Percentiles rank a stretch among this genome's conserved stretches.
phyloP scores from a whole-genome alignment of 2,329 filamentous ascomycete genomes.

The Knufia petricola region DNA sequence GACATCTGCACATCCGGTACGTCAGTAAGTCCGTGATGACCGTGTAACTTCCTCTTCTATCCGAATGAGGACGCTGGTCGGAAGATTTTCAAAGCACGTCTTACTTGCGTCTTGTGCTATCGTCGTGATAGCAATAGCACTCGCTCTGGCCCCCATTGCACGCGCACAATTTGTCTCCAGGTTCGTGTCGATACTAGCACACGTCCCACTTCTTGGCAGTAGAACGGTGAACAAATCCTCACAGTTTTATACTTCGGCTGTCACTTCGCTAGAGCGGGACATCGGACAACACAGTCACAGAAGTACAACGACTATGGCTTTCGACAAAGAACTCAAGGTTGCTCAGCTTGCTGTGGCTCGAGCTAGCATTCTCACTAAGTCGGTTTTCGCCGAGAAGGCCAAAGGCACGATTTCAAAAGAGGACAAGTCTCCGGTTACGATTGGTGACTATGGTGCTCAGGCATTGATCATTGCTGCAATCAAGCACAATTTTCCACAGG shows the following conservation, averaged over 20 bases:
- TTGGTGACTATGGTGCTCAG: conserved; percentile 96
- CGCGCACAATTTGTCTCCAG: neutral
- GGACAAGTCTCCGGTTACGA: conserved; percentile 93
- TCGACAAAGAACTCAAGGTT: conserved; percentile 68
- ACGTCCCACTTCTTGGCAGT: neutral
- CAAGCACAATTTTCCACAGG: conserved; percentile 76
- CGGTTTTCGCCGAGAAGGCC: conserved; percentile 75
- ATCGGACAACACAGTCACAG: too few species aligned
- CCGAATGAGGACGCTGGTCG: neutral
- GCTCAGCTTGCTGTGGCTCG: conserved; percentile 85
- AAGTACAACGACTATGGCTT: conserved; percentile 35
- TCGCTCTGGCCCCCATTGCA: conserved; percentile 2
- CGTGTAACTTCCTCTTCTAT: neutral
- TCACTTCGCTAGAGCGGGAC: neutral
- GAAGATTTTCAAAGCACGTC: neutral
- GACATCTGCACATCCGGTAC: too few species aligned
- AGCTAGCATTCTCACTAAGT: conserved; percentile 64
- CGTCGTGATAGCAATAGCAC: neutral
- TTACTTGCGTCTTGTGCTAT: neutral
- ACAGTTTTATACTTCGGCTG: neutral
- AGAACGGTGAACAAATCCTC: neutral
- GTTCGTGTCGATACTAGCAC: conserved; percentile 1
- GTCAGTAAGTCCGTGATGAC: too few species aligned
- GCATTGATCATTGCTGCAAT: conserved; percentile 90
- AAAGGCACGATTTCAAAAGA: conserved; percentile 92